Base-by-base conservation (phyloP, 306 rosid genomes). In the Vigna unguiculata region DNA sequence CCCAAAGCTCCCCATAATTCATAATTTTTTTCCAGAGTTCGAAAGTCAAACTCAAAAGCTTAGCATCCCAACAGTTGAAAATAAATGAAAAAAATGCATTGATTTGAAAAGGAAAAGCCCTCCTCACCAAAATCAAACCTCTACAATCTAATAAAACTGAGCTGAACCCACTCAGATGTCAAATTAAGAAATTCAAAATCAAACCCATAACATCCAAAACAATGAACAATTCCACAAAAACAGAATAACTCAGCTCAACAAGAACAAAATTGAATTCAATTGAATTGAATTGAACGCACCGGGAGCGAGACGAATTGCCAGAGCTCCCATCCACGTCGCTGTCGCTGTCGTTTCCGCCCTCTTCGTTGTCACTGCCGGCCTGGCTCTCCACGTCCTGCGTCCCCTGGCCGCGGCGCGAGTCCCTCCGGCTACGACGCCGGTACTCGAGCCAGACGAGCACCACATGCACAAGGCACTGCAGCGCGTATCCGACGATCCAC, bases 401-500 rank as follows among this genome's bases (percentile, higher is more conserved):
- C 78, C 81, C 82, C 67, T 20, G 81, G 41, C 21, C 77, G 24
- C 81, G 69, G 49, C 75, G 71, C 2, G 21, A 54, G 57, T 54
- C 61, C 58, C 90, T 59, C 77, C 74, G 19, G 24, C 74, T 81
- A 88, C 98, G 86, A 61, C 97, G 76, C 57, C 90, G 78, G 49
- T 82, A 96, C 88, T 96, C 98, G 4, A 91, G 32, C 90, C 91
- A 85, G 43, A 92, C 98, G n/a, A 96, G 86, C 76, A 80, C 88
- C 46, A 85, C 96, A 46, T 96, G 99, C 17, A 91, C 88, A 13
- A 88, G 65, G 45, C 99, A 96, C 88, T 90, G 99, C 60, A 82
- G 77, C 36, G 88, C 91, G 57, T 96, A 96, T 14, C 96, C 99
- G 1, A 87, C 45, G 77, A 96, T 91, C 99, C 99, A 96, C 2